Evolutionary conservation across 202 grass and related monocot genomes (phyloP), one percentile per base, ranked within the genome.

Genomic region (Brachypodium distachyon): DNA sequence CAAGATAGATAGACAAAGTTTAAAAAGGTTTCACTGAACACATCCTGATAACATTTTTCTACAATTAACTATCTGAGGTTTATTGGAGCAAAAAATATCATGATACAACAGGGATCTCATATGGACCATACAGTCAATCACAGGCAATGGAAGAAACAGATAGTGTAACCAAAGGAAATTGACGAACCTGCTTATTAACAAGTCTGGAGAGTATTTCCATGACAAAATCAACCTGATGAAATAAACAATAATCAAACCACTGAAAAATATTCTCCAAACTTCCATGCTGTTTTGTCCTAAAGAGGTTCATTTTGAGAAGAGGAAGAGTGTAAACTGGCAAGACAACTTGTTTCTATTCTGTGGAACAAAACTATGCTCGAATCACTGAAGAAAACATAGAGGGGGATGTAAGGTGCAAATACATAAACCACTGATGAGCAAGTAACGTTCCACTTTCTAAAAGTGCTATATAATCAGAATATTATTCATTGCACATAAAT

Each of bases 151-250:
- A 42, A 50, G 48, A 79, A 68, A 77, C 31, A 80, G 56, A 53
- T 48, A 54, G 78, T 66, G 42, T 46, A 21, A 52, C 36, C 56
- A 23, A 19, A 51, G 42, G 1, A 65, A 57, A 87, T 46, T 46
- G 41, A 44, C 75, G 37, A 47, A 99, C 92, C 92, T 98, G 85
- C 81, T 98, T 95, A 40, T 73, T 79, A 59, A 98, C 72, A 73
- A 98, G 96, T 70, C 85, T 98, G 34, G 85, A 90, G 49, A 98
- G 96, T 88, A 98, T 81, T 40, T 66, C 87, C 96, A 98, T 98
- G 74, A 95, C 89, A 95, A 95, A 98, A 98, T 98, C 96, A 88
- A 95, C 96, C 96, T 98, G 87, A 84, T 85, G 70, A 80, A 82
- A 64, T 58, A 70, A 76, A 65, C n/a, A 49, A 59, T 33, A 18